Evolutionary conservation across 2,329 filamentous ascomycete species (phyloP), one percentile per base, ranked within the genome.

Genomic region (Periconia macrospinosa): DNA sequence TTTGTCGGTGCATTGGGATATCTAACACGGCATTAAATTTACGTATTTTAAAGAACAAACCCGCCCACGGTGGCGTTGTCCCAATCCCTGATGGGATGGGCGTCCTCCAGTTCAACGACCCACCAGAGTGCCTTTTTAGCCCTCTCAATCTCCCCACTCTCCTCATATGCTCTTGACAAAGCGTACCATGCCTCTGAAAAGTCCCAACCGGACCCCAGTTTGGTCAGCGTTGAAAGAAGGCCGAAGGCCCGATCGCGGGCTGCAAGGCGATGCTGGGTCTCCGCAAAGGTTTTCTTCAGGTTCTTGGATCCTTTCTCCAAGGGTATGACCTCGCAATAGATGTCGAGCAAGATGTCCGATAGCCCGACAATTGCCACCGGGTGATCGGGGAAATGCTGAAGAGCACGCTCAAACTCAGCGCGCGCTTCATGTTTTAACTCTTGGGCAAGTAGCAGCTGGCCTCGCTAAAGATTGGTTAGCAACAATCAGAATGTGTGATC

Each of bases 41-140:
- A 10, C n/a, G 15, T n/a, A 10, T 46, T 45, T 58, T 61, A 73
- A 45, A 72, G 41, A 15, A 72, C 69, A 47, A 71, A 70, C 0
- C 69, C 67, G 18, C 70, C 70, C 14, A 65, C 46, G 1, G 63
- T 86, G 27, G 91, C 81, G 60, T 83, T 86, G 30, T 80, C 82
- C 94, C 93, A 97, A 54, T 84, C 83, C 53, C 94, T 85, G 45
- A 96, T 83, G 0, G 88, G 91, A 59, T 85, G 86, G 8, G 85
- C 86, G 70, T 99, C 93, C 71, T 97, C 94, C 30, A 99, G 80
- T 75, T 97, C 92, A 13, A 99, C 90, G 65, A 92, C 96, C 92
- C 93, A 97, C 94, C 94, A 97, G 7, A 97, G 81, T 44, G 92
- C 91, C 63, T 94, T 89, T 76, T 92, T 95, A 14, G 94, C 89